Base-by-base conservation (phyloP, 2,329 filamentous ascomycete genomes). In the Alternaria brassicicola region DNA sequence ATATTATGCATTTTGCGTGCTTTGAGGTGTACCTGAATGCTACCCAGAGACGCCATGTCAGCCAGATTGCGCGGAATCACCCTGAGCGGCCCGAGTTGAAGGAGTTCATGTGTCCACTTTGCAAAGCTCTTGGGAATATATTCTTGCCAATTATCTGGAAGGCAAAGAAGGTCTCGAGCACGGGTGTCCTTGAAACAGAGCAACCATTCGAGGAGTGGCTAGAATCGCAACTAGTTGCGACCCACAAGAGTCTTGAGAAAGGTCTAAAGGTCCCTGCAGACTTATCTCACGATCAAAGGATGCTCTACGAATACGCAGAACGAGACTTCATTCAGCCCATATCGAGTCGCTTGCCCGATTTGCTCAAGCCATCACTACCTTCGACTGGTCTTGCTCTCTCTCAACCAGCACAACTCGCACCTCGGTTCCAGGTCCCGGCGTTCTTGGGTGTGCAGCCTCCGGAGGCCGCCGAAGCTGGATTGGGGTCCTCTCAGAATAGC, bases 1-100 rank as follows among this genome's bases (percentile, higher is more conserved):
- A 99, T 76, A 96, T 99, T 71, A 99, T 99, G 95, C 95, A 99
- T 76, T 98, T 91, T 75, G 88, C 86, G 66, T 99, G 95, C 78
- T 99, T 99, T 73, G 93, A 97, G 70, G 86, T 90, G 38, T 99
- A 98, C 72, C 90, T 92, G 64, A 87, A 91, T 43, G 92, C 94
- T 4, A 96, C 92, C 0, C 84, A 89, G 52, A 86, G 93, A 59
- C 87, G 95, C 36, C 96, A 99, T 73, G 86, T 86, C 19, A 92
- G 95, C 69, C 95, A 99, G 75, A 97, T 99, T 76, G 93, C 95
- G 7, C 86, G 95, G 13, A 92, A 97, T 68, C 95, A 98, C 68
- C 95, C 95, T 0, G 96, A 99, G 75, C 85, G 89, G 54, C 84
- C 92, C 2, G 83, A 85, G 19, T 82, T 86, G 41, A 90, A 96